These are phyloP conservation scores for Zygosaccharomyces pseudobailii DNA, from an alignment of 1,139 yeast genomes.

Conservation along the genomic window DNA sequence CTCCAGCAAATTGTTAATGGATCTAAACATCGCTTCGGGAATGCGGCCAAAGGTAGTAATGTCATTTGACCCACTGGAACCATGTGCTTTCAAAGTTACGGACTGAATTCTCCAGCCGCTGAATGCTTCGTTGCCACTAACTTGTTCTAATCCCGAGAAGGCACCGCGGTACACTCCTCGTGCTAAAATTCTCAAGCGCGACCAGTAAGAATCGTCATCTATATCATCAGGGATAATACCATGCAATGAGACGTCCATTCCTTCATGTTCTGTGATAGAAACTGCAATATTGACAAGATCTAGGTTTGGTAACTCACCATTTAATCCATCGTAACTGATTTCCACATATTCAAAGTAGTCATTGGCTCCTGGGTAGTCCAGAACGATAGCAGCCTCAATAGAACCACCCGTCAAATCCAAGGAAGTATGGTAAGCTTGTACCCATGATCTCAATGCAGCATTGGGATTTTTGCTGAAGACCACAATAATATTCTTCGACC, in stretches of 20 bases:
- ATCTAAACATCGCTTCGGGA: conserved; percentile 79
- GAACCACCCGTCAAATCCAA: conserved; percentile 92
- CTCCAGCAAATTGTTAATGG: conserved; percentile 87
- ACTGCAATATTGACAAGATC: conserved; percentile 83
- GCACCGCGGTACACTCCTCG: conserved; percentile 66
- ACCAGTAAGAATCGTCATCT: conserved; percentile 41
- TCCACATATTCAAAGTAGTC: conserved; percentile 77
- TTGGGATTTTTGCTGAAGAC: conserved; percentile 76
- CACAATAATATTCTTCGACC: conserved; percentile 91
- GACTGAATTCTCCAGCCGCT: conserved; percentile 97
- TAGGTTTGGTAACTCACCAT: conserved; percentile 92
- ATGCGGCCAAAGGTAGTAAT: conserved; percentile 90
- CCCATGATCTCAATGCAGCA: conserved; percentile 78
- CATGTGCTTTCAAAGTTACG: conserved; percentile 67
- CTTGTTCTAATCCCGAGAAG: conserved; percentile 57
- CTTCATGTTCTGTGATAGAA: conserved; percentile 67
- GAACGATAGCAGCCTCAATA: conserved; percentile 82
- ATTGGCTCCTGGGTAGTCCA: conserved; percentile 65
- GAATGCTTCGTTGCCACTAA: conserved; percentile 81
- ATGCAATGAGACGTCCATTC: conserved; percentile 64
- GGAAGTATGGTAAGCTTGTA: conserved; percentile 84
- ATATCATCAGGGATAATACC: conserved; percentile 47
- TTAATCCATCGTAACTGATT: conserved; percentile 77
- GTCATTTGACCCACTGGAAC: conserved; percentile 54
- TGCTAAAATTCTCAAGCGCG: conserved; percentile 56